Evolutionary conservation across 2,329 filamentous ascomycete genomes (phyloP), one percentile per base, ranked within the genome.

Genomic region (Dothideomycetes sp.): DNA sequence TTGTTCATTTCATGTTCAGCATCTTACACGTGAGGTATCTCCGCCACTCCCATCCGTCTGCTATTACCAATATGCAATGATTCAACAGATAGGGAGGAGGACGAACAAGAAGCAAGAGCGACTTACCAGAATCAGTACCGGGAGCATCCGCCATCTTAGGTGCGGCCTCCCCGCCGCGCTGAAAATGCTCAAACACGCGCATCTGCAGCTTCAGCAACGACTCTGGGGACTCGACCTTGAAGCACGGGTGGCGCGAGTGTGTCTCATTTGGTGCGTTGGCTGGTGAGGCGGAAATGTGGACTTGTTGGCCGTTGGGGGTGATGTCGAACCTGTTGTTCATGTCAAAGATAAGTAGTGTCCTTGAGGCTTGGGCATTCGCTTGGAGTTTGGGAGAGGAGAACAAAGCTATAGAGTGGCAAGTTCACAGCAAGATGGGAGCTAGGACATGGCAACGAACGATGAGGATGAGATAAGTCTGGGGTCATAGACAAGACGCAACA

Each of bases 231-330:
- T 55, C 62, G 2, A 79, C 48, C 29, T 62, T 65, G 48, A 81
- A 79, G 54, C 76, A 81, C 3, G 74, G 72, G 48, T 80, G 76
- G 2, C 72, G 63, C 1, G 69, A 68, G 4, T 59, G 37, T 29
- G 4, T 12, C 17, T 40, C 34, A n/a, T 30, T 40, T n/a, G 17
- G 33, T 27, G 22, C 22, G 7, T 7, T 7, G 22, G 7, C 12
- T n/a, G 37, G 37, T n/a, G 33, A 33, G n/a, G 33, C 36, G 17
- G 41, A 31, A 11, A 43, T 41, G 30, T 43, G 41, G 17, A 39
- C 34, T 41, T 40, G 41, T 15, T 40, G 37, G 10, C 37, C 40
- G n/a, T 30, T 34, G 3, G 60, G 59, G 11, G 64, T 71, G 40
- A 79, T 70, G 49, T 79, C 71, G 59, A 79, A 73, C 65, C 58